Base-by-base conservation (phyloP, 768 basidiomycete genomes). In the Leccinum pellstonianum region DNA sequence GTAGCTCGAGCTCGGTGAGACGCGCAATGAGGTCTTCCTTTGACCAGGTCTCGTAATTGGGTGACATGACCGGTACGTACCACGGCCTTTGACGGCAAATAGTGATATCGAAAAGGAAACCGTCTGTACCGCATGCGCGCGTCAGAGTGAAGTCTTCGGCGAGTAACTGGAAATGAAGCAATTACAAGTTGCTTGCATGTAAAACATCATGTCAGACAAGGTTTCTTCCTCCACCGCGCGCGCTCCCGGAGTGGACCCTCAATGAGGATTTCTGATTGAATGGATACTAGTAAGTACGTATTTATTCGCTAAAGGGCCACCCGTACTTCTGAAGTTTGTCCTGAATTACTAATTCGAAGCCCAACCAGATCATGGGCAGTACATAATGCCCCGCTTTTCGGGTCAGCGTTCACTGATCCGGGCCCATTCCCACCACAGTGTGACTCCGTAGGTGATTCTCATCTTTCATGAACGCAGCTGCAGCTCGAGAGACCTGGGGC, bases 11-110 rank as follows among this genome's bases (percentile, higher is more conserved):
- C 47, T 83, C 76, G 21, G 74, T 74, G 19, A 95, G 72, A 54
- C 84, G 81, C 41, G 83, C 79, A 55, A 93, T 84, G 59, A 95
- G 84, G 54, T 89, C 83, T 67, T 90, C 85, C 58, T 87, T 79
- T 60, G 83, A 81, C 81, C 85, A 85, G 59, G 70, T 66, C 25
- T 83, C 80, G 71, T 87, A 88, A 48, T 76, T 71, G 56, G 75
- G 65, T 3, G 77, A 58, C 79, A 77, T 70, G 73, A 73, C 31
- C 5, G 74, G 67, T 17, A 75, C 43, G 29, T 70, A 65, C 25
- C 25, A 25, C 25, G 6, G 59, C 63, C 47, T 63, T 70, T 23
- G 72, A 68, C 11, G 72, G 67, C 50, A 72, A 58, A 55, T 74
- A 70, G 48, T 61, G 75, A 60, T 76, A 73, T 52, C 71, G 73